These are phyloP conservation scores for Clavispora santaluciae DNA, from an alignment of 805 yeast species.

Conservation along the genomic window DNA sequence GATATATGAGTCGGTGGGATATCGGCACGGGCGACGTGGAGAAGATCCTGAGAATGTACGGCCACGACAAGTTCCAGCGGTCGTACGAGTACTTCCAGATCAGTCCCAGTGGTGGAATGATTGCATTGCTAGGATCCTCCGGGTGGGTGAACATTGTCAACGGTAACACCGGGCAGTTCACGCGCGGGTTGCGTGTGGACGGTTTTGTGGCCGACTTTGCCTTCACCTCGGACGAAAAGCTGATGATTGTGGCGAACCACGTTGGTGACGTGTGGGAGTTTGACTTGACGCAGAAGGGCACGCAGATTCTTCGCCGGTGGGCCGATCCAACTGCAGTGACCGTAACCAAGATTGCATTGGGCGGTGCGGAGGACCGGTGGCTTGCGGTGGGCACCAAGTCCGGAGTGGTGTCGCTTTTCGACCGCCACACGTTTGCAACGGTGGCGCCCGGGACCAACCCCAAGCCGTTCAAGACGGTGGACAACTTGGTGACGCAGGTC, in stretches of 20 bases:
- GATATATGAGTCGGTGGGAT: slow-evolving; percentile 91
- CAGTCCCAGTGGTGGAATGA: slow-evolving; percentile 64
- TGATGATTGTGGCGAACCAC: slow-evolving; percentile 54
- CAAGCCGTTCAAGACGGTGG: slow-evolving; percentile 62
- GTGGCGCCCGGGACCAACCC: slow-evolving; percentile 9
- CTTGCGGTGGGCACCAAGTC: slow-evolving; percentile 83
- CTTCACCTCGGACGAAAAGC: slow-evolving; percentile 47
- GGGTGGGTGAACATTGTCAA: slow-evolving; percentile 89
- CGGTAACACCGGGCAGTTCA: slow-evolving; percentile 79
- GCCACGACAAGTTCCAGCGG: slow-evolving; percentile 80
- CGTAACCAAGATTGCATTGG: slow-evolving; percentile 69
- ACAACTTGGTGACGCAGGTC: slow-evolving; percentile 77
- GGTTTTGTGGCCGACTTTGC: slow-evolving; percentile 81
- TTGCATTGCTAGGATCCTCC: slow-evolving; percentile 75
- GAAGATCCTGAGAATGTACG: slow-evolving; percentile 84
- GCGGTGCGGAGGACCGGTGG: slow-evolving; percentile 70
- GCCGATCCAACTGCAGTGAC: slow-evolving; percentile 82
- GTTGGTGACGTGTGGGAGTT: slow-evolving; percentile 92
- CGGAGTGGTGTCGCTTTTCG: slow-evolving; percentile 88
- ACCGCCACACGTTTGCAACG: slow-evolving; percentile 33
- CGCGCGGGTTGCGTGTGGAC: slow-evolving; percentile 82
- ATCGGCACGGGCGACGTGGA: slow-evolving; percentile 65
- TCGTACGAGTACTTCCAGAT: slow-evolving; percentile 83
- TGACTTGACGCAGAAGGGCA: slow-evolving; percentile 17
- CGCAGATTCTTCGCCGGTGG: slow-evolving; percentile 59